phyloP scores from a whole-genome alignment of 768 basidiomycete genomes.

The Cubamyces sp. region DNA sequence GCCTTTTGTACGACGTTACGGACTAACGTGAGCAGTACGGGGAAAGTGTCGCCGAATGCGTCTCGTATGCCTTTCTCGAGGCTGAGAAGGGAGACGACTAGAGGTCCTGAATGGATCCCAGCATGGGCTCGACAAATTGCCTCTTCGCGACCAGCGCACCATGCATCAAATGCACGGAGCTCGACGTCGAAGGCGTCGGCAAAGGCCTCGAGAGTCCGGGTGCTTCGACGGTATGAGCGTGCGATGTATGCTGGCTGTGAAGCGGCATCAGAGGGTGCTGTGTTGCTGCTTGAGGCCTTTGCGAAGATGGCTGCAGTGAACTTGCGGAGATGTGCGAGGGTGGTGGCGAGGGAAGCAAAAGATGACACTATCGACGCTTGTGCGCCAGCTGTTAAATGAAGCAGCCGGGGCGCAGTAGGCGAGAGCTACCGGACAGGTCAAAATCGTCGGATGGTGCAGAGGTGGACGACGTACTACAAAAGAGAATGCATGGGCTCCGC shows the following conservation, averaged over 20 bases:
- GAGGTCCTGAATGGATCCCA: constrained; percentile 42
- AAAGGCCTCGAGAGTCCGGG: constrained; percentile 80
- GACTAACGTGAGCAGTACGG: constrained; percentile 56
- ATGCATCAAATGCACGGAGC: constrained; percentile 59
- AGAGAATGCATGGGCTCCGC: constrained; percentile 34
- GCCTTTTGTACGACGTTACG: constrained; percentile 37
- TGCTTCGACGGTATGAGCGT: constrained; percentile 31
- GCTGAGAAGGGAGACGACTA: constrained; percentile 68
- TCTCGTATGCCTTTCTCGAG: constrained; percentile 63
- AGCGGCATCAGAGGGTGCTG: constrained; percentile 16
- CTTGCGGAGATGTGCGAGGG: constrained; percentile 61
- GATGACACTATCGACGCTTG: constrained; percentile 66
- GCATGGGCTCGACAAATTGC: constrained; percentile 61
- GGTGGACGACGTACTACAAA: constrained; percentile 36
- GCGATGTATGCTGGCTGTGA: constrained; percentile 8
- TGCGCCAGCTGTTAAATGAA: constrained; percentile 68
- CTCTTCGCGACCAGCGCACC: constrained; percentile 75
- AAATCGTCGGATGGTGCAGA: neutral
- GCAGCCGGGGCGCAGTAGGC: constrained; percentile 57
- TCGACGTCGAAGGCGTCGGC: constrained; percentile 72
- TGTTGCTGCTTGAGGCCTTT: constrained; percentile 30
- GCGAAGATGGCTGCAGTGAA: constrained; percentile 58
- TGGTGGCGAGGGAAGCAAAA: constrained; percentile 63
- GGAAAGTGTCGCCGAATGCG: constrained; percentile 60
- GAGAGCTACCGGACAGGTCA: constrained; percentile 44